These are phyloP conservation scores for Fraxinus americana DNA, from an alignment of 257 asterid genomes.

Conservation along the genomic window DNA sequence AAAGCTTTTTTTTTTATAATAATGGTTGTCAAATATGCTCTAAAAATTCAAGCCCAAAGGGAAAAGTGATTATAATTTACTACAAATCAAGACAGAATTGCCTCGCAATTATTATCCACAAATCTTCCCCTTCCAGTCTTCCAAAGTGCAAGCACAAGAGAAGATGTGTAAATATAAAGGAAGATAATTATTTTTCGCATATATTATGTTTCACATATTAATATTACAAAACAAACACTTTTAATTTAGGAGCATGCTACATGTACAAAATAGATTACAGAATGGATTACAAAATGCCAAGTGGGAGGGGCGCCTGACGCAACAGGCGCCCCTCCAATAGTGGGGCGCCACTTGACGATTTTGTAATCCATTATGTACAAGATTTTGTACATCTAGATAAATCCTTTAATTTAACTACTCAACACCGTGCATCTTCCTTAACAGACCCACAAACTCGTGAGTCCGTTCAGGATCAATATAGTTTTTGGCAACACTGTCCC, in stretches of 20 bases:
- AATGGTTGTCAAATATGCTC: too few species aligned
- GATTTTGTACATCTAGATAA: too few species aligned
- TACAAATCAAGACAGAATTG: background rate
- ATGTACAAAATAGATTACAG: too few species aligned
- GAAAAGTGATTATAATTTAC: background rate
- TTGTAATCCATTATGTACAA: too few species aligned
- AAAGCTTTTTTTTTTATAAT: too few species aligned
- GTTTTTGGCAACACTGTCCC: slow-evolving; percentile 55
- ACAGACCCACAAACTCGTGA: slow-evolving; percentile 44
- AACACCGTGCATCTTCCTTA: slow-evolving; percentile 64
- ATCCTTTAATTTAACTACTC: slow-evolving; percentile 32
- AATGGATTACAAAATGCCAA: too few species aligned
- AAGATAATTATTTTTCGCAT: slow-evolving; percentile 5
- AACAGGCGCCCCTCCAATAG: too few species aligned
- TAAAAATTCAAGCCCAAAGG: too few species aligned
- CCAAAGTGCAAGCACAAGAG: background rate
- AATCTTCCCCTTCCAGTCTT: background rate
- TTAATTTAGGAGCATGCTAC: too few species aligned
- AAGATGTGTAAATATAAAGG: background rate
- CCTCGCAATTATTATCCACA: background rate
- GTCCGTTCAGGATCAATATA: slow-evolving; percentile 49
- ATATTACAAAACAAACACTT: background rate
- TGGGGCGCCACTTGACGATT: too few species aligned
- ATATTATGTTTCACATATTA: too few species aligned
- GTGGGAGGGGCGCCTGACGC: too few species aligned